Evolutionary conservation across 2,329 filamentous ascomycete species (phyloP).

Genomic region (Penicillium concentricum): DNA sequence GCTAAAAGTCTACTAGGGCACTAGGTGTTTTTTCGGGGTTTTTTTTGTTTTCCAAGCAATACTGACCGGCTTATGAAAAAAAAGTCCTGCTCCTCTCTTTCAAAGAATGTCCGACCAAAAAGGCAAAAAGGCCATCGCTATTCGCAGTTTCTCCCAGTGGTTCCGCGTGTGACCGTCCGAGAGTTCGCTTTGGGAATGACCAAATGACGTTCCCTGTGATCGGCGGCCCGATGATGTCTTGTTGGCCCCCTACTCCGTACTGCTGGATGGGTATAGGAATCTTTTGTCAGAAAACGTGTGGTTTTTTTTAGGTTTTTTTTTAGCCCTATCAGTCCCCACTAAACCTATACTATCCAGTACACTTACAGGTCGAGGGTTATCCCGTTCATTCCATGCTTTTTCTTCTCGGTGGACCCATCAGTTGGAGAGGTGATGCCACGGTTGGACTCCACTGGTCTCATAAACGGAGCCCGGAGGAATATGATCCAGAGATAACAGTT

Average conservation of each 20-base stretch:
- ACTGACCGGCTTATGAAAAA: not conserved
- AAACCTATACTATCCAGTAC: not conserved
- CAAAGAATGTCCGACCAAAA: not conserved
- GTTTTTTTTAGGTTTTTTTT: not conserved
- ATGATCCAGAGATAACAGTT: not conserved
- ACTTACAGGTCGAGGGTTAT: not conserved
- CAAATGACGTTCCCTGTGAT: constrained; percentile 17
- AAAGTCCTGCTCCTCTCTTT: not conserved
- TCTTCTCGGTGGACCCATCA: constrained; percentile 11
- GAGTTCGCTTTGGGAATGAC: not conserved
- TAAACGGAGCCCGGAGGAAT: not conserved
- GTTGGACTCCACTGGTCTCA: constrained; percentile 9
- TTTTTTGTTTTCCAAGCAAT: not conserved
- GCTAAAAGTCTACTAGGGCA: not conserved
- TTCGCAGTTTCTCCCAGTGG: not conserved
- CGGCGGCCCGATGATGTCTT: constrained; percentile 20
- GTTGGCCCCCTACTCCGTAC: constrained; percentile 4
- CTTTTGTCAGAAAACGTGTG: not conserved
- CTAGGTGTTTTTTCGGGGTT: not conserved
- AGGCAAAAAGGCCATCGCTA: not conserved
- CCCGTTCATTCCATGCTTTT: constrained; percentile 11
- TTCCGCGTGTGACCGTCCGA: constrained; percentile 12
- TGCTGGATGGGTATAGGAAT: constrained; percentile 4
- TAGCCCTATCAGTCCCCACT: constrained; percentile 1
- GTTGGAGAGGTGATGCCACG: not conserved